A percentile compares a stretch with the other conserved stretches of the same genome.
phyloP scores from a whole-genome alignment of 2,329 filamentous ascomycete species.

The Colletotrichum sansevieriae region DNA sequence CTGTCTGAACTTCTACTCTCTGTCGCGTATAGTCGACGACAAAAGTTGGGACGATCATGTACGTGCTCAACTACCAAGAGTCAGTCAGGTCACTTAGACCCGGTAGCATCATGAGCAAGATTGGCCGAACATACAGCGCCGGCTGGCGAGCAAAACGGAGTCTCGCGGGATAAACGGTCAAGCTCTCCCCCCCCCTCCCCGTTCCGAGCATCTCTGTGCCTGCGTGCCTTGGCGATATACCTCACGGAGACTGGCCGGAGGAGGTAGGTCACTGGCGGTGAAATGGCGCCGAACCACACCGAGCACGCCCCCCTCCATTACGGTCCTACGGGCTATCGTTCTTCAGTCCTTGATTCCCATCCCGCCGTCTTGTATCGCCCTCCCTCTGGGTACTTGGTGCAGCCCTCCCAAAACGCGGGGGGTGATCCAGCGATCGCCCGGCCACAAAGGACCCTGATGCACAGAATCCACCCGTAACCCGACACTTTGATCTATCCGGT shows the following conservation, averaged over 20 bases:
- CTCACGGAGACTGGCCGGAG: slow-evolving; percentile 18
- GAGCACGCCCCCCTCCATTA: slow-evolving; percentile 39
- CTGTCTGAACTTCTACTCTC: background rate
- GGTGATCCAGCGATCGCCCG: slow-evolving; percentile 30
- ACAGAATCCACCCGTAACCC: slow-evolving; percentile 26
- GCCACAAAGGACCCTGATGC: slow-evolving; percentile 39
- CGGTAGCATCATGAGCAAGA: background rate
- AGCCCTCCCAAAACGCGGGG: slow-evolving; percentile 16
- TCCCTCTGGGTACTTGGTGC: background rate
- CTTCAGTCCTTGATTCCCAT: slow-evolving; percentile 30
- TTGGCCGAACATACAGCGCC: slow-evolving; percentile 11
- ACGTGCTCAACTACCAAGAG: slow-evolving; percentile 23
- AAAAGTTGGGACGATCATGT: slow-evolving; percentile 33
- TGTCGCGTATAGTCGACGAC: slow-evolving; percentile 23
- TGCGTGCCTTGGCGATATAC: slow-evolving; percentile 6
- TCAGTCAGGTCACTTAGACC: slow-evolving; percentile 7
- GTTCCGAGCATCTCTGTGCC: background rate
- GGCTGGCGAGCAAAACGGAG: slow-evolving; percentile 17
- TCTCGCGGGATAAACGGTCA: background rate
- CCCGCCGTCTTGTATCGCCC: slow-evolving; percentile 15
- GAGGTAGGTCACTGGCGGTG: slow-evolving; percentile 13
- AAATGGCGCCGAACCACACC: slow-evolving; percentile 40
- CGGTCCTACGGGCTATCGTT: slow-evolving; percentile 26
- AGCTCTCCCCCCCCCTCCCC: background rate
- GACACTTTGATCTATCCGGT: slow-evolving; percentile 14